Conservation (phyloP, 2,329 filamentous ascomycete species). For the Curvularia verruculosa region DNA sequence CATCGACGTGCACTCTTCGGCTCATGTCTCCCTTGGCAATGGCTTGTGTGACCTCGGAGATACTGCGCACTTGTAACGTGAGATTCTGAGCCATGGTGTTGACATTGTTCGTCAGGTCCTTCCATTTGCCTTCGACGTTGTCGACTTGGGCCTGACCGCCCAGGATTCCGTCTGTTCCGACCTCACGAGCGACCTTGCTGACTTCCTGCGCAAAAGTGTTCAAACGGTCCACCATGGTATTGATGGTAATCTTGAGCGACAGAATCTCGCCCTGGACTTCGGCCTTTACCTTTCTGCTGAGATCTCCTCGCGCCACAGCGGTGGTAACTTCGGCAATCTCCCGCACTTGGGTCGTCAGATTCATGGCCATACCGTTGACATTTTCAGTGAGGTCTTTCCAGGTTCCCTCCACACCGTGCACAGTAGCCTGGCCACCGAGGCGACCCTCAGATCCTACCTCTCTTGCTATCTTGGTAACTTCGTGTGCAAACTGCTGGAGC, state of each 20-base stretch:
- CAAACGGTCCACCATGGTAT: conserved; percentile 69
- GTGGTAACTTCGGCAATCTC: conserved; percentile 61
- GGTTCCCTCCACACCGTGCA: conserved; percentile 60
- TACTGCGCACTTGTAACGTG: conserved; percentile 77
- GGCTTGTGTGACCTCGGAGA: conserved; percentile 91
- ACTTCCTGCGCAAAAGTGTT: conserved; percentile 70
- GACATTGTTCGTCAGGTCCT: conserved; percentile 70
- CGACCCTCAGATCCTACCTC: conserved; percentile 60
- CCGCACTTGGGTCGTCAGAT: conserved; percentile 58
- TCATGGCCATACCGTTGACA: conserved; percentile 61
- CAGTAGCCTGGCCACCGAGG: conserved; percentile 59
- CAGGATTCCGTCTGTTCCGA: conserved; percentile 68
- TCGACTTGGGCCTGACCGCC: conserved; percentile 68
- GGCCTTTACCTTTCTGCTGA: conserved; percentile 59
- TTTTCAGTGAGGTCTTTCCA: conserved; percentile 62
- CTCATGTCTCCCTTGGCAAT: conserved; percentile 96
- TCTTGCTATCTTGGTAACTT: conserved; percentile 60
- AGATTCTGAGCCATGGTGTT: conserved; percentile 71
- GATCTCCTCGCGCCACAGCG: conserved; percentile 58
- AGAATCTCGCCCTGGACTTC: conserved; percentile 60
- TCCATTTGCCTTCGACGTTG: conserved; percentile 71
- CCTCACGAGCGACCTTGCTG: conserved; percentile 69
- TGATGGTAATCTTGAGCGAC: conserved; percentile 82
- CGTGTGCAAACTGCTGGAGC: conserved; percentile 59
- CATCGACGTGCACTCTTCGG: conserved; percentile 93